Percentiles rank a stretch among this genome's conserved stretches.
Evolutionary conservation across 768 basidiomycete species (phyloP).

Genomic region (Tephrocybe sp.): DNA sequence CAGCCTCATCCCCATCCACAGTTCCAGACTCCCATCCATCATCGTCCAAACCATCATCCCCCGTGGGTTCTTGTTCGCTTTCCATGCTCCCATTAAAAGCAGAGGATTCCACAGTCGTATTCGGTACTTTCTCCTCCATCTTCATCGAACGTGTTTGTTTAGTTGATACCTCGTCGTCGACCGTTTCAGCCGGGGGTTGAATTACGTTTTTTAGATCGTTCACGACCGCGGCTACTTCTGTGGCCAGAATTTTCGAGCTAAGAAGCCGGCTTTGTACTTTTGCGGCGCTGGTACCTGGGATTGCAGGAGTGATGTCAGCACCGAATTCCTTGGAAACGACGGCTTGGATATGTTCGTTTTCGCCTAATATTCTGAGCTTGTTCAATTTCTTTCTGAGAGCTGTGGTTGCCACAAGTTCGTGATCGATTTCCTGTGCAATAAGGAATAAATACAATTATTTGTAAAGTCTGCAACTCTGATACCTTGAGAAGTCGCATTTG

Average conservation of each 20-base stretch:
- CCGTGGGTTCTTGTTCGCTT: slow-evolving; percentile 18
- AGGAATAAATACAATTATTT: slow-evolving; percentile 2
- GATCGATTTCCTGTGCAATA: slow-evolving; percentile 48
- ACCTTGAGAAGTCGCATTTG: slow-evolving; percentile 72
- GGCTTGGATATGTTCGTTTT: slow-evolving; percentile 42
- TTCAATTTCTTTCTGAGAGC: slow-evolving; percentile 72
- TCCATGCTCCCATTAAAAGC: slow-evolving; percentile 13
- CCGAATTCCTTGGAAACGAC: slow-evolving; percentile 46
- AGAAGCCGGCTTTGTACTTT: slow-evolving; percentile 72
- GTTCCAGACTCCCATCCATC: slow-evolving; percentile 44
- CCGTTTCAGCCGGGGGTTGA: slow-evolving; percentile 25
- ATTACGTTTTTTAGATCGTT: slow-evolving; percentile 46
- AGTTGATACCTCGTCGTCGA: slow-evolving; percentile 9
- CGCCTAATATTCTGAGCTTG: slow-evolving; percentile 63
- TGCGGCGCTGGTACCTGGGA: slow-evolving; percentile 40
- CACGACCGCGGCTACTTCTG: slow-evolving; percentile 51
- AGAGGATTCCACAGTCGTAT: not conserved
- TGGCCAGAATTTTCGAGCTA: slow-evolving; percentile 73
- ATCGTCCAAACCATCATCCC: slow-evolving; percentile 24
- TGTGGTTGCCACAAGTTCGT: slow-evolving; percentile 56
- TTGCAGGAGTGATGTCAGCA: slow-evolving; percentile 30
- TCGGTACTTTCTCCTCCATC: slow-evolving; percentile 13
- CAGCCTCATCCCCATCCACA: slow-evolving; percentile 29
- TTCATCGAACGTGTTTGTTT: slow-evolving; percentile 17
- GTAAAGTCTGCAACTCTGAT: not conserved